These are phyloP conservation scores for Daedaleopsis sinensis DNA, from an alignment of 768 basidiomycete genomes.

Conservation along the genomic window DNA sequence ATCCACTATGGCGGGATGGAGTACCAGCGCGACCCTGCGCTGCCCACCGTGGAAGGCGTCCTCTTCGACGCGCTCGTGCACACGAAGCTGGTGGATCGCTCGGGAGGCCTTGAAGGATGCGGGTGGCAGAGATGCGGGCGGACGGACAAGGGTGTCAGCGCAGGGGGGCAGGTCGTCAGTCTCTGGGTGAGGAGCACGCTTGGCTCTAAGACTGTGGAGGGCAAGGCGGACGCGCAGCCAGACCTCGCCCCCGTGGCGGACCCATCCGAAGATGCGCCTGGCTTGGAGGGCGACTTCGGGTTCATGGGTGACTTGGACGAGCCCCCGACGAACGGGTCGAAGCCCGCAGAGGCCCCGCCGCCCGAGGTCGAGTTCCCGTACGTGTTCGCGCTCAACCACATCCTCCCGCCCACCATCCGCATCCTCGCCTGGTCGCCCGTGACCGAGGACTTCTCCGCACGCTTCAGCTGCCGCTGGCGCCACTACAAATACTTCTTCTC, in stretches of 20 bases:
- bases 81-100: slow-evolving; percentile 74
- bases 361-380: slow-evolving; percentile 66
- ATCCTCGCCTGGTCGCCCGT: slow-evolving; percentile 95
- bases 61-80: slow-evolving; percentile 80
- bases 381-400: slow-evolving; percentile 76
- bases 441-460: slow-evolving; percentile 74
- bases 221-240: slow-evolving; percentile 16
- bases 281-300: slow-evolving; percentile 43
- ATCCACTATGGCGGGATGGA: slow-evolving; percentile 93
- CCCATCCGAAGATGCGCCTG: slow-evolving; percentile 22
- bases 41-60: slow-evolving; percentile 91
- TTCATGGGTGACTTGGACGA: slow-evolving; percentile 39
- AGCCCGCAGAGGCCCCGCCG: slow-evolving; percentile 12
- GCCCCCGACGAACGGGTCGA: slow-evolving; percentile 26
- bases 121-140: slow-evolving; percentile 91
- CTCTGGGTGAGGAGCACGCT: slow-evolving; percentile 85
- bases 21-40: slow-evolving; percentile 66
- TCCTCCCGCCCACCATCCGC: slow-evolving; percentile 89
- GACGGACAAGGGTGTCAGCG: slow-evolving; percentile 95
- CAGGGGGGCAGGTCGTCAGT: slow-evolving; percentile 90
- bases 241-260: neutral
- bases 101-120: slow-evolving; percentile 79
- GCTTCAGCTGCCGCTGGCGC: slow-evolving; percentile 82
- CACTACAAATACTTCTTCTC: slow-evolving; percentile 99
- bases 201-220: slow-evolving; percentile 20